phyloP scores from a whole-genome alignment of 1,139 yeast species.

The Lodderomyces parapsilosis region DNA sequence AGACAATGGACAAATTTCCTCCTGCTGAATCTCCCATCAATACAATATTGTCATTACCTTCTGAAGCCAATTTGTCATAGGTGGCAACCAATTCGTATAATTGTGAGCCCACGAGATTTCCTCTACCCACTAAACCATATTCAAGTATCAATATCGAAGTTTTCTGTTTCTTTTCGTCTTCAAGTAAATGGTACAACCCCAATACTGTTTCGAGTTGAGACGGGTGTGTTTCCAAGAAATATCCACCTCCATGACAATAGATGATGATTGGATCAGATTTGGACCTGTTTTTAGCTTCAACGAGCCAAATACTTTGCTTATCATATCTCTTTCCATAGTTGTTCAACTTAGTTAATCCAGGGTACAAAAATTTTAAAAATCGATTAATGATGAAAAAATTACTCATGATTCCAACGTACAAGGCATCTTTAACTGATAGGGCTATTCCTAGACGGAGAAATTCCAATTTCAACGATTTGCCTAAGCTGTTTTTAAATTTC shows the following conservation, averaged over 20 bases:
- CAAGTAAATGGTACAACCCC: constrained; percentile 30
- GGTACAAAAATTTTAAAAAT: constrained; percentile 8
- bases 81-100: constrained; percentile 31
- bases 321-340: constrained; percentile 36
- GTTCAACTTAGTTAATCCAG: constrained; percentile 18
- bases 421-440: constrained; percentile 11
- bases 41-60: constrained; percentile 28
- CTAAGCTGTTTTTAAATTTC: constrained; percentile 9
- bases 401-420: neutral
- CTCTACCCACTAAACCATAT: constrained; percentile 35
- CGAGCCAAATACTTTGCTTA: constrained; percentile 37
- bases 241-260: constrained; percentile 48
- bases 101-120: constrained; percentile 35
- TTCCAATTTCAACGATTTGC: constrained; percentile 10
- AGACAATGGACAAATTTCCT: constrained; percentile 34
- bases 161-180: constrained; percentile 23
- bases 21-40: constrained; percentile 46
- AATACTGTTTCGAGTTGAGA: constrained; percentile 32
- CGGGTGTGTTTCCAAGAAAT: constrained; percentile 32
- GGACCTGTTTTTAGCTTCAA: constrained; percentile 24
- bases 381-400: constrained; percentile 4
- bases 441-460: constrained; percentile 10
- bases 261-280: constrained; percentile 34
- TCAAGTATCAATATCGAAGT: constrained; percentile 37
- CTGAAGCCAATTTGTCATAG: constrained; percentile 23